Evolutionary conservation across 225 moss, liverwort and hornwort species (phyloP).

Genomic region (Polytrichum formosum): DNA sequence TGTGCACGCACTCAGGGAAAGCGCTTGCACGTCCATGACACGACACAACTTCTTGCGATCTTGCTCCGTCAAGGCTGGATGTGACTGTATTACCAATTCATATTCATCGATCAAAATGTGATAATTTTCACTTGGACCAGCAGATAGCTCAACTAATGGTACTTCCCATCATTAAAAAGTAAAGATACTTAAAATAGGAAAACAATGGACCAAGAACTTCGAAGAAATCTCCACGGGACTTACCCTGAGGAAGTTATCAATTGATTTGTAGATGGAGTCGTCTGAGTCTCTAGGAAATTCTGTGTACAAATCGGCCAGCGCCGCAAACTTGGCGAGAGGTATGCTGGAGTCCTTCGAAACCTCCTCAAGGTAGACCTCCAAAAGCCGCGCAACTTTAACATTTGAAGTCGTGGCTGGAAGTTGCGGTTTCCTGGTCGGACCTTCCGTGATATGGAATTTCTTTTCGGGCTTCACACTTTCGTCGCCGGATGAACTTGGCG

Average conservation of each 20-base stretch:
- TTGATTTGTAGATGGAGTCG: slow-evolving; percentile 81
- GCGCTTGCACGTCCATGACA: slow-evolving; percentile 37
- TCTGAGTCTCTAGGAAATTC: slow-evolving; percentile 79
- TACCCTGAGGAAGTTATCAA: slow-evolving; percentile 84
- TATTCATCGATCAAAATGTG: neutral
- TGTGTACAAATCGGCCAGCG: slow-evolving; percentile 69
- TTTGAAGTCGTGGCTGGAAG: slow-evolving; percentile 21
- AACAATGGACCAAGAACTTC: neutral
- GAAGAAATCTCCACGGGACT: neutral
- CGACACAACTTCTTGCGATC: slow-evolving; percentile 52
- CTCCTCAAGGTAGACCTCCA: slow-evolving; percentile 82
- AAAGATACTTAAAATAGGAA: neutral
- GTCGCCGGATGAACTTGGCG: slow-evolving; percentile 22
- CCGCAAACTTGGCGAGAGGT: slow-evolving; percentile 66
- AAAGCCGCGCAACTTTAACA: slow-evolving; percentile 74
- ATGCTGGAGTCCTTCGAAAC: slow-evolving; percentile 71
- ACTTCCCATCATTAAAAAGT: too few species aligned
- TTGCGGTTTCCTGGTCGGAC: neutral
- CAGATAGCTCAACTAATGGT: too few species aligned
- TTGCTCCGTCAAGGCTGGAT: slow-evolving; percentile 40
- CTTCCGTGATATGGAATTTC: slow-evolving; percentile 27
- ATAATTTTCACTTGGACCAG: too few species aligned
- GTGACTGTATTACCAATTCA: slow-evolving; percentile 17
- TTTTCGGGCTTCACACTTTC: slow-evolving; percentile 29
- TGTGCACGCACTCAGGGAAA: slow-evolving; percentile 39